Percentiles rank a stretch among this genome's conserved stretches.
These are phyloP conservation scores for Conidiobolus incongruus DNA, from an alignment of 371 early-diverging fungal genomes.

Conservation along the genomic window DNA sequence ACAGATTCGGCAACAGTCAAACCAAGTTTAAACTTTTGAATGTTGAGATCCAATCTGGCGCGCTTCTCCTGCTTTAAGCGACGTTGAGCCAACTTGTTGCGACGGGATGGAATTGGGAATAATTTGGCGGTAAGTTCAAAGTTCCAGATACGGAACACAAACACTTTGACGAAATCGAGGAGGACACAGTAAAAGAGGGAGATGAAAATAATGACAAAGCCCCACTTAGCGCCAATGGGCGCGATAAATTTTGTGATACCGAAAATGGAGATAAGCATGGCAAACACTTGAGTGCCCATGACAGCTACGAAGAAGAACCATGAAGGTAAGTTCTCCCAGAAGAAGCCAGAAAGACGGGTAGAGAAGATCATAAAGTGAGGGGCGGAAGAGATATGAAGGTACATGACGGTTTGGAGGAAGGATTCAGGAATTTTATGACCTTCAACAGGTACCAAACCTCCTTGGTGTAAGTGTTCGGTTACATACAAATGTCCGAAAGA, in stretches of 20 bases:
- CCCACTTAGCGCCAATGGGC: constrained; percentile 24
- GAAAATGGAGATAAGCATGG: constrained; percentile 65
- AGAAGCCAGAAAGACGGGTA: constrained; percentile 67
- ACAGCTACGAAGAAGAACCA: constrained; percentile 55
- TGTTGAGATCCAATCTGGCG: too few relatives aligned
- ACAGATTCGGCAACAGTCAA: too few relatives aligned
- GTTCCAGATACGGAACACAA: constrained; percentile 37
- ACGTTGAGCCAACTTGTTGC: constrained; percentile 31
- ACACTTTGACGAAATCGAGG: constrained; percentile 58
- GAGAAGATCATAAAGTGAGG: constrained; percentile 94
- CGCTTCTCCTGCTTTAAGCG: too few relatives aligned
- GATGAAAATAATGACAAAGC: constrained; percentile 21
- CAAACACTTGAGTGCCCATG: constrained; percentile 76
- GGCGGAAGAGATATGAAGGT: constrained; percentile 63
- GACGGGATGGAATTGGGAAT: constrained; percentile 35
- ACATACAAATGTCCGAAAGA: constrained; percentile 53
- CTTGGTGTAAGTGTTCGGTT: too few relatives aligned
- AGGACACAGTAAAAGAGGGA: constrained; percentile 36
- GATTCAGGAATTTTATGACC: too few relatives aligned
- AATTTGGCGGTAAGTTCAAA: constrained; percentile 45
- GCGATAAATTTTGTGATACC: constrained; percentile 28
- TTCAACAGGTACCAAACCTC: too few relatives aligned
- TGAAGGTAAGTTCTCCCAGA: too few relatives aligned
- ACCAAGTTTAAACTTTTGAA: too few relatives aligned
- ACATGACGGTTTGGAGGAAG: constrained; percentile 58